phyloP scores from a whole-genome alignment of 495 filamentous ascomycete species.

The Trichoderma gamsii region DNA sequence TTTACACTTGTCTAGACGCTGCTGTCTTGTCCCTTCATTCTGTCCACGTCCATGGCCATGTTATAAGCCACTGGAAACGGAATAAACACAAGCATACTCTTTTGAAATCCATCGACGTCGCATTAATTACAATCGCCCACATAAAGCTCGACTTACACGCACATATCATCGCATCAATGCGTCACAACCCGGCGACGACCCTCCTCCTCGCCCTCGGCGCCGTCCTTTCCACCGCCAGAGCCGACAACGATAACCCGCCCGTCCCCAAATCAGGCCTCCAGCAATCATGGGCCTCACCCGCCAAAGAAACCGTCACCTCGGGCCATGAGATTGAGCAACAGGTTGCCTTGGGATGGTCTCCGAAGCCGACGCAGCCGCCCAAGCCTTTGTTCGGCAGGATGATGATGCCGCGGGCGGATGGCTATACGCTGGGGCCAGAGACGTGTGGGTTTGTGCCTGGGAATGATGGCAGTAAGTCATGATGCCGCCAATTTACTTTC shows the following conservation, averaged over 20 bases:
- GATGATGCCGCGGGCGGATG: conserved; percentile 2
- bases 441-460: conserved; percentile 1
- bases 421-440: neutral
- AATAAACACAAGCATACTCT: too few relatives aligned
- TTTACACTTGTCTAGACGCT: too few relatives aligned
- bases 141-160: neutral
- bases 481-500: too few relatives aligned
- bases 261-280: neutral
- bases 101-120: too few relatives aligned
- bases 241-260: neutral
- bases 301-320: neutral
- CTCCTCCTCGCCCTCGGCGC: neutral
- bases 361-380: conserved; percentile 2
- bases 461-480: neutral
- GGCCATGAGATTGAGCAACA: neutral
- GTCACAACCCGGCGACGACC: neutral
- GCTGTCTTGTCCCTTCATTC: too few relatives aligned
- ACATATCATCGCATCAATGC: neutral
- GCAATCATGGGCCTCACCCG: conserved; percentile 9
- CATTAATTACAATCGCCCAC: neutral
- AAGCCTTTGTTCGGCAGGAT: conserved; percentile 8
- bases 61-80: too few relatives aligned
- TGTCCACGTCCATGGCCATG: too few relatives aligned
- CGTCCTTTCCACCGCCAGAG: neutral
- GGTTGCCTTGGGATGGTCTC: conserved; percentile 13